Percentiles rank a stretch among this genome's conserved stretches.
Evolutionary conservation across 2,329 filamentous ascomycete genomes (phyloP).

Genomic region (Pseudogymnoascus sp.): DNA sequence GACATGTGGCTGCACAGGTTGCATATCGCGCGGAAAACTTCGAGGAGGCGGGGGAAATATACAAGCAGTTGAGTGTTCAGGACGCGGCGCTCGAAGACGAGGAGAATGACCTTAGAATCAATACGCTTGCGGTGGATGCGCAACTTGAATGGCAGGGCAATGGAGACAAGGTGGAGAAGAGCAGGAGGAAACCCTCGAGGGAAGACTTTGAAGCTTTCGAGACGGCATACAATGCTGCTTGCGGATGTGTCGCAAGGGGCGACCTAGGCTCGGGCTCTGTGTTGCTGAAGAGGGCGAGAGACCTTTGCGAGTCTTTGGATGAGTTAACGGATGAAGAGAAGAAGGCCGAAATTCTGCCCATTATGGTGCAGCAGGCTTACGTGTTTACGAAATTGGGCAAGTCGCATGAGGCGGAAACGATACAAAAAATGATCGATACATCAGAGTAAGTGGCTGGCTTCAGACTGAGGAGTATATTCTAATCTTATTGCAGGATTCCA

Average conservation of each 20-base stretch:
- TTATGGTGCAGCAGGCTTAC: conserved; percentile 67
- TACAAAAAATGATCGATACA: conserved; percentile 54
- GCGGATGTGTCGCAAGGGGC: conserved; percentile 59
- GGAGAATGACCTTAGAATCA: conserved; percentile 68
- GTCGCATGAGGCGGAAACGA: conserved; percentile 51
- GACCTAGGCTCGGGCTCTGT: conserved; percentile 56
- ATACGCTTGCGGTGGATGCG: conserved; percentile 60
- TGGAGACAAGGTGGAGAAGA: conserved; percentile 22
- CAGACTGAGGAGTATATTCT: conserved; percentile 19
- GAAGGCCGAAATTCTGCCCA: conserved; percentile 63
- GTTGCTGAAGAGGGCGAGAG: conserved; percentile 59
- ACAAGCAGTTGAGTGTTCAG: conserved; percentile 46
- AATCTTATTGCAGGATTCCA: conserved; percentile 43
- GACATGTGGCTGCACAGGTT: conserved; percentile 54
- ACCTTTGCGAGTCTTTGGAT: conserved; percentile 64
- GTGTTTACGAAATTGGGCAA: conserved; percentile 60
- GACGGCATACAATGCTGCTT: conserved; percentile 73
- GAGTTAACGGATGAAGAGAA: conserved; percentile 69
- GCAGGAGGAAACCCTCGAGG: conserved; percentile 41
- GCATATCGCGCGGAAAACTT: conserved; percentile 71
- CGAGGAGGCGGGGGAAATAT: conserved; percentile 53
- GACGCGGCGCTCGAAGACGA: conserved; percentile 45
- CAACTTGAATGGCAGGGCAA: conserved; percentile 62
- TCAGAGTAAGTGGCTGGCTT: conserved; percentile 42
- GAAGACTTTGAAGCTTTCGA: conserved; percentile 70